Base-by-base conservation (phyloP, 176 grass and related monocot species). In the Typha latifolia region DNA sequence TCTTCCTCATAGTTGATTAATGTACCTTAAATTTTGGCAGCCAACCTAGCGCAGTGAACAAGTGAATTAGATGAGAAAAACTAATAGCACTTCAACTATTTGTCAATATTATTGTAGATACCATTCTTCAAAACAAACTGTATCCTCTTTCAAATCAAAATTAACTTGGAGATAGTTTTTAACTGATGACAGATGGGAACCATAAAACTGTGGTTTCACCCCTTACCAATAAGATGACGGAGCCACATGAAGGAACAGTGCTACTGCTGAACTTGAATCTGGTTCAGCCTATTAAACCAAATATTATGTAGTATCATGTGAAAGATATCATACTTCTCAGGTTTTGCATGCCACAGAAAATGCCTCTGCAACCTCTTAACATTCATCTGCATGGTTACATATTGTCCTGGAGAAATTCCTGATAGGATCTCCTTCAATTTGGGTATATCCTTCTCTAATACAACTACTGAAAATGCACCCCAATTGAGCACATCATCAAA, bases 291-390 rank as follows among this genome's bases (percentile, higher is more conserved):
- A 68, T 81, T 88, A 64, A 84, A 96, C 87, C 91, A 91, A 77
- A 96, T 24, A 34, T 84, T 91, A 77, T 96, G 91, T 53, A 96
- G 52, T 31, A 90, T 87, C 87, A 96, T 96, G 81, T 88, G 80
- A 81, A 96, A 96, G 14, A 96, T 67, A 21, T 96, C 91, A 32
- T 91, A 91, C 74, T 88, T 88, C 61, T 71, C 12, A 0, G 92
- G 92, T 66, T 76, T 84, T 19, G 43, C 14, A 84, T 91, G 82
- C 85, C 87, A 96, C n/a, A 91, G 16, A 74, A 91, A 96, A 69
- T 96, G 92, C 66, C 51, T 91, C 72, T 91, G 92, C 48, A 91
- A 72, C 78, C 51, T 81, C 74, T 77, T 79, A 68, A 96, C 92
- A 77, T 91, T 96, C 31, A 69, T 83, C 59, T 78, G 85, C 74